These are phyloP conservation scores for Lodderomyces parapsilosis DNA, from an alignment of 1,139 yeast species.

Conservation along the genomic window DNA sequence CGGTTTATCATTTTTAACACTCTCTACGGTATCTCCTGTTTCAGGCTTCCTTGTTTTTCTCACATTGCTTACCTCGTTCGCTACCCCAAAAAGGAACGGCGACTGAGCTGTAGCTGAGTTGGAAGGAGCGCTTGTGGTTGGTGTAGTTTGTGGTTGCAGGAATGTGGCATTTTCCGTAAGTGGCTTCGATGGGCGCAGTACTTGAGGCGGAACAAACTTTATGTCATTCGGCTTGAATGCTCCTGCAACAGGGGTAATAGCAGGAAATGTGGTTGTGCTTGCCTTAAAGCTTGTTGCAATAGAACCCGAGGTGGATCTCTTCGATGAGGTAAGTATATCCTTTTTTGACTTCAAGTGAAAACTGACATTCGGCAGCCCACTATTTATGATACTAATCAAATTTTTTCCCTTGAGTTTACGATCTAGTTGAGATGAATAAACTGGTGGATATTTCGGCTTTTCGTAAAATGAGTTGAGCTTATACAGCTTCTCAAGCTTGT, in stretches of 20 bases:
- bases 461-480: constrained; percentile 41
- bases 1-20: no score
- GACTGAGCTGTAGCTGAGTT: no score
- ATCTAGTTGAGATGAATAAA: constrained; percentile 56
- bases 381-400: constrained; percentile 34
- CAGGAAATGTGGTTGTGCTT: not conserved
- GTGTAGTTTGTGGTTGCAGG: not conserved
- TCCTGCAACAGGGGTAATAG: not conserved
- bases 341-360: constrained; percentile 4
- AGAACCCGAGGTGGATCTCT: not conserved
- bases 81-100: not conserved
- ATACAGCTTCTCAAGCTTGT: constrained; percentile 42
- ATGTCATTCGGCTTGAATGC: constrained; percentile 1
- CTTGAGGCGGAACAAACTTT: not conserved
- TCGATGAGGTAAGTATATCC: not conserved
- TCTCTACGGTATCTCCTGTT: not conserved
- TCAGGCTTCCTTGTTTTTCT: no score
- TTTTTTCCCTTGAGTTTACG: constrained; percentile 37
- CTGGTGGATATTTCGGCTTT: constrained; percentile 55
- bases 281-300: not conserved
- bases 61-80: no score
- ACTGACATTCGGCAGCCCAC: constrained; percentile 31
- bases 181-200: not conserved
- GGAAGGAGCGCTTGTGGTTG: no score
- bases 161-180: not conserved